Percentiles rank a stretch among this genome's conserved stretches.
phyloP scores from a whole-genome alignment of 768 basidiomycete genomes.

The Lentinula detonsa region DNA sequence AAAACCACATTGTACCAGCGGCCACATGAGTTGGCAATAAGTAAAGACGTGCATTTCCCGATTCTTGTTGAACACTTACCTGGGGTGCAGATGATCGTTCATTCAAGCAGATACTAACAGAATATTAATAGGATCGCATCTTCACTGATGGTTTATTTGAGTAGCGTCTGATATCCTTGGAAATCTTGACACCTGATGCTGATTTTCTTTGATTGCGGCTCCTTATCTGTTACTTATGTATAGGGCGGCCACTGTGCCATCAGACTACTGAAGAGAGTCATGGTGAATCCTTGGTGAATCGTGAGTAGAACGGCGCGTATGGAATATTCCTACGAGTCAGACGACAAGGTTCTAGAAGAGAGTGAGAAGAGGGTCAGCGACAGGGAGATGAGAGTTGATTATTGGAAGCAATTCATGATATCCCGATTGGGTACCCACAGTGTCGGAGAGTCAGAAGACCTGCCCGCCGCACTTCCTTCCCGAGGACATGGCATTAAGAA shows the following conservation, averaged over 20 bases:
- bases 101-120: no score
- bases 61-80: not conserved
- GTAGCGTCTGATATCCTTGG: no score
- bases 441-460: not conserved
- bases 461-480: not conserved
- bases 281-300: not conserved
- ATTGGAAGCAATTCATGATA: not conserved
- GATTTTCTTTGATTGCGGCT: not conserved
- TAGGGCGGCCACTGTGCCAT: no score
- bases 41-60: no score
- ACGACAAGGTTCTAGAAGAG: not conserved
- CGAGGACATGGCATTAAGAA: not conserved
- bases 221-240: not conserved
- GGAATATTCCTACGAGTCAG: not conserved
- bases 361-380: not conserved
- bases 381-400: no score
- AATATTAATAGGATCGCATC: no score
- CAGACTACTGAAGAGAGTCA: no score
- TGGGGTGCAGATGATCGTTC: not conserved
- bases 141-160: no score
- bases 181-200: not conserved
- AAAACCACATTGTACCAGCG: no score
- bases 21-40: no score
- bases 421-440: not conserved
- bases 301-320: not conserved